A percentile compares a stretch with the other conserved stretches of the same genome.
Evolutionary conservation across 2,329 filamentous ascomycete species (phyloP).

Genomic region (Claviceps quebecensis): DNA sequence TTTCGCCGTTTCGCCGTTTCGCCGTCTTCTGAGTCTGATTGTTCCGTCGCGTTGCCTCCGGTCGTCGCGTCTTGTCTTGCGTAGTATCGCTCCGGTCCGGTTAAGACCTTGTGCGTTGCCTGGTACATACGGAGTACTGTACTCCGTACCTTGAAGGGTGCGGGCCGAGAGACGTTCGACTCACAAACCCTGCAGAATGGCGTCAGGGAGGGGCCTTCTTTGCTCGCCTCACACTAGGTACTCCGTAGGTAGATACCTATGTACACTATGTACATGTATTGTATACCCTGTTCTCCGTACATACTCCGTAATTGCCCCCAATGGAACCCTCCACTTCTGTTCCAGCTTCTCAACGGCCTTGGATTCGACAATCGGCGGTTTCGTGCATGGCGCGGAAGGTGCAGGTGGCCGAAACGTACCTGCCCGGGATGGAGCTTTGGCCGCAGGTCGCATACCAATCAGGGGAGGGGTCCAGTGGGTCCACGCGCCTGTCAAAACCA

Average conservation of each 20-base stretch:
- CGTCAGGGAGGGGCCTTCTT: background rate
- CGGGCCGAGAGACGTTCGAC: constrained; percentile 4
- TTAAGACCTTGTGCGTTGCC: background rate
- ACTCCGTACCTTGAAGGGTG: background rate
- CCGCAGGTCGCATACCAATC: too few relatives aligned
- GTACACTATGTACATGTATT: too few relatives aligned
- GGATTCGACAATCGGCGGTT: background rate
- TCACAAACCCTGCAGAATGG: constrained; percentile 6
- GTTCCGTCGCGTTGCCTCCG: background rate
- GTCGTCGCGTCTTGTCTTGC: background rate
- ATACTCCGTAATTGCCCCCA: background rate
- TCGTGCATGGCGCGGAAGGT: background rate
- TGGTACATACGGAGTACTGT: background rate
- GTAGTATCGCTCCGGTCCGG: background rate
- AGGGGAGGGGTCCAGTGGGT: too few relatives aligned
- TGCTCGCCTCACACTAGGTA: background rate
- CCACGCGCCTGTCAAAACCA: too few relatives aligned
- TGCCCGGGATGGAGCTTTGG: too few relatives aligned
- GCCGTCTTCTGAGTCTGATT: background rate
- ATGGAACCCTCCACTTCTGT: background rate
- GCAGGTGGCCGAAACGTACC: background rate
- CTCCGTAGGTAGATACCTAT: too few relatives aligned
- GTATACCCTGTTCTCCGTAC: too few relatives aligned
- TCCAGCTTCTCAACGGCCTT: background rate
- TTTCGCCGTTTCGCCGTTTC: too few relatives aligned